Percentiles rank a stretch among this genome's conserved stretches.
Conservation (phyloP, 345 rosid species). For the Trapa bicornis region DNA sequence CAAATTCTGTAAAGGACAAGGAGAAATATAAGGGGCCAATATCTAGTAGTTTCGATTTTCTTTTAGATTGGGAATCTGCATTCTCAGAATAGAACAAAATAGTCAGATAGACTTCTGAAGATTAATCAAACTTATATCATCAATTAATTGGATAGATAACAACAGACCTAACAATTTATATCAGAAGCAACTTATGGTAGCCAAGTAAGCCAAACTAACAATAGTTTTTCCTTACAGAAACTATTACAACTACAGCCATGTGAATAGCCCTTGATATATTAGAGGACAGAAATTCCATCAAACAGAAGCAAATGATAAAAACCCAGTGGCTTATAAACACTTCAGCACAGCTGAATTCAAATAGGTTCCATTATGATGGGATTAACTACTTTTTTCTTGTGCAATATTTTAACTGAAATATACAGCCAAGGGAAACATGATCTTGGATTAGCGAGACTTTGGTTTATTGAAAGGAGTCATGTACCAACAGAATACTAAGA, state of each 20-base stretch:
- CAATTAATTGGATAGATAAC: neutral
- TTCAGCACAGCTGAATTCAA: neutral
- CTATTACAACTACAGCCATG: neutral
- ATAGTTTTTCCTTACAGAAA: neutral
- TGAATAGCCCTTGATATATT: neutral
- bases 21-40: neutral
- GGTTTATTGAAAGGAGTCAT: neutral
- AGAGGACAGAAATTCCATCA: neutral
- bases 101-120: neutral
- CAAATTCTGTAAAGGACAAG: constrained; percentile 45
- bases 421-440: neutral
- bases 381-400: neutral
- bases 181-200: neutral
- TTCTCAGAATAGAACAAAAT: neutral
- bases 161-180: neutral
- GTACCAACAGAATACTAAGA: neutral
- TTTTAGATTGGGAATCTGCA: neutral
- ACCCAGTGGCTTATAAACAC: neutral
- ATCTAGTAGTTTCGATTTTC: neutral
- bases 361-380: neutral
- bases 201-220: neutral
- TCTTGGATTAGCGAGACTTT: neutral
- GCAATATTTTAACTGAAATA: neutral
- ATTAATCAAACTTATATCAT: neutral
- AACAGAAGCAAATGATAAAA: neutral